Base-by-base conservation (phyloP, 768 basidiomycete species). In the Boletus coccyginus region DNA sequence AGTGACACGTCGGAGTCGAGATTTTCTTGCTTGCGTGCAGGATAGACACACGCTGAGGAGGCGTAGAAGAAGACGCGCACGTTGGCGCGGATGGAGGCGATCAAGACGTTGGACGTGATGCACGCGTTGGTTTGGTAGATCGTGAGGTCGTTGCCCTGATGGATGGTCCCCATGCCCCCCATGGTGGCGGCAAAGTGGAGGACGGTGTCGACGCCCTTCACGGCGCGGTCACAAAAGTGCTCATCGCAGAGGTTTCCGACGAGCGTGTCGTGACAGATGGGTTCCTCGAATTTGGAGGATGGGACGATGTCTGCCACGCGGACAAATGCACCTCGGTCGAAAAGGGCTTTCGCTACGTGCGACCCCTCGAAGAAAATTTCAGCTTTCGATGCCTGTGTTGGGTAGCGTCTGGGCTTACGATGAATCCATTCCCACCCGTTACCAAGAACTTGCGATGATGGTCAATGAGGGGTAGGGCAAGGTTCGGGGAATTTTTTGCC, bases 131-230 rank as follows among this genome's bases (percentile, higher is more conserved):
- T 71, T 7, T 61, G 53, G 58, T 84, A 86, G 29, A 84, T 81
- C 17, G 57, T 55, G 42, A 76, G 69, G 46, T 81, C 79, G 62
- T 85, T 85, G 0, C 62, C 68, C 5, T 69, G 61, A 58, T 85
- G 83, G 45, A 85, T 86, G 0, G 77, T 76, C 2, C 84, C 84
- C 85, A 86, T 86, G 0, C 84, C 84, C 5, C 83, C 84, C 83
- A 83, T 84, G 21, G 73, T 80, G 2, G 83, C 84, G 12, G 84
- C 81, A 58, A 85, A 80, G 63, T 86, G 84, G 19, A 84, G 68
- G 27, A 86, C 74, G 8, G 68, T 73, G 47, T 76, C 59, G 0
- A 81, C 72, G 31, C 71, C 78, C n/a, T 61, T 64, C 8, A 81
- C 71, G 1, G 63, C 76, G 3, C 61, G 66, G 14, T 68, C 53